Evolutionary conservation across 192 early-diverging fungal genomes (phyloP), one percentile per base, ranked within the genome.

Genomic region (Diversispora eburnea): DNA sequence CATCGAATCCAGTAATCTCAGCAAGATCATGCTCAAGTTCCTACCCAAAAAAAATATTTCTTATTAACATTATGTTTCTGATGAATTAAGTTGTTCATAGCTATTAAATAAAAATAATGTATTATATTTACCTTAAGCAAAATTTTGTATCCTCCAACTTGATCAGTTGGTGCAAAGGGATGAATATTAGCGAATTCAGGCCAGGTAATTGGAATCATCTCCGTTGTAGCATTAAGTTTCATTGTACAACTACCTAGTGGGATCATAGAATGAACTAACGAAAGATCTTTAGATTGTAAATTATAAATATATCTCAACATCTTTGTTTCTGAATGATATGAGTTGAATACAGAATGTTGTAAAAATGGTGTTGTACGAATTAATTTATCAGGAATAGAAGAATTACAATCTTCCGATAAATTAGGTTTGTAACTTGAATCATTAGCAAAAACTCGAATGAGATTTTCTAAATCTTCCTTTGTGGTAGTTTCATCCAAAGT

Each of bases 201-300:
- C 93, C 95, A 98, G 25, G 98, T 98, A 58, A 99, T 90, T n/a
- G 98, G 98, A 77, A 99, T 99, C 93, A 99, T 97, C 85, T 99
- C 95, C 22, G 94, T 94, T 52, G 98, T 98, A 58, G 96, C 96
- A 75, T 99, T 99, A 17, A 99, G 86, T 89, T 99, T 98, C 98
- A 99, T 99, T 70, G 98, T 99, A 87, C 98, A 99, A 54, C 92
- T 94, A 45, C 98, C 98, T 33, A 99, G 86, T 59, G 98, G 94
- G 73, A 99, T 99, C 98, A 99, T 99, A 55, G 98, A 95, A 81
- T 99, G 92, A 64, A 91, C 92, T 63, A 99, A 84, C n/a, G 95
- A 97, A 82, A 99, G 84, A 85, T 99, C 98, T 88, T 97, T 98
- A 87, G 88, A 92, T 84, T 97, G 94, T 43, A 99, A 87, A 74